Evolutionary conservation across 306 rosid species (phyloP).

Genomic region (Trichosanthes cucumerina): DNA sequence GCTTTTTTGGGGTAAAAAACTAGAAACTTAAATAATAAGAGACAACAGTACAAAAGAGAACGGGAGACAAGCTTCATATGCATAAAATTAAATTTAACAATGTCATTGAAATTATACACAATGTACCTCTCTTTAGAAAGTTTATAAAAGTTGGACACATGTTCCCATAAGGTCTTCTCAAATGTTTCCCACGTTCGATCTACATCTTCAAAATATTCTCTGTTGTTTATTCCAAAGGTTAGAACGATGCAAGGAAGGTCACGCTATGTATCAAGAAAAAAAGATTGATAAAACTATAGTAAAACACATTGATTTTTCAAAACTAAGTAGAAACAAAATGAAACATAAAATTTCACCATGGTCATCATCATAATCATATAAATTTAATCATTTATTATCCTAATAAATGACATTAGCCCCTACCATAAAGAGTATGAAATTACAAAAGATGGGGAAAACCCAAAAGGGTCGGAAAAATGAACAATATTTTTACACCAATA

Average conservation of each 20-base stretch:
- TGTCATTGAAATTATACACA: background rate
- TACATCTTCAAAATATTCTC: conserved; percentile 94
- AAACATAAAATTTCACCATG: background rate
- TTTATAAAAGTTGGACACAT: conserved; percentile 71
- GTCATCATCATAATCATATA: background rate
- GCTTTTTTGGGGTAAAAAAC: background rate
- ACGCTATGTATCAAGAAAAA: background rate
- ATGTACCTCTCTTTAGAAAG: conserved; percentile 86
- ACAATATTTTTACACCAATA: background rate
- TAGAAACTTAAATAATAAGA: background rate
- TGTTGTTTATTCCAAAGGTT: conserved; percentile 15
- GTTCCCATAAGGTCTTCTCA: conserved; percentile 92
- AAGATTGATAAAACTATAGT: background rate
- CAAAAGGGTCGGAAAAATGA: too few species aligned
- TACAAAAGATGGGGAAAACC: background rate
- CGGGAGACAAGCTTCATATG: background rate
- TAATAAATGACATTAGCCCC: background rate
- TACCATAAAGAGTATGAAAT: background rate
- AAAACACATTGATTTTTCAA: background rate
- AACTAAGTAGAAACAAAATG: background rate
- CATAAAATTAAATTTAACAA: background rate
- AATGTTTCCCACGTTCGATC: conserved; percentile 92
- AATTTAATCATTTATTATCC: background rate
- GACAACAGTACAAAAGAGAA: background rate
- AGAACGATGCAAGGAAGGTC: background rate